Base-by-base conservation (phyloP, 768 basidiomycete species). In the Solioccasus polychromus region DNA sequence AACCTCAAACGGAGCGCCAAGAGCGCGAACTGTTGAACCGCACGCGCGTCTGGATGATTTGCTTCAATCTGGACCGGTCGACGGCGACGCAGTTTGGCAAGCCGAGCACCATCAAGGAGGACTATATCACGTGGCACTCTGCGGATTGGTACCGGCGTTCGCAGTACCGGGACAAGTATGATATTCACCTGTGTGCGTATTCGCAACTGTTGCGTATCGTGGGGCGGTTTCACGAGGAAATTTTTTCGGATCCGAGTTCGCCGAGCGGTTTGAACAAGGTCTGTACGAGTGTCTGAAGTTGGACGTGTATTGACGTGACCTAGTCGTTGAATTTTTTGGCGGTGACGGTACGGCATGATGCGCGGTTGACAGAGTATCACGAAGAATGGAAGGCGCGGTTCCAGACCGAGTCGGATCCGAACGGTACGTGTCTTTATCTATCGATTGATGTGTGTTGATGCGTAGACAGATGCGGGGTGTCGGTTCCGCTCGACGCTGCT, bases 41-140 rank as follows among this genome's bases (percentile, higher is more conserved):
- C 47, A 82, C 80, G 32, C 71, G 92, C n/a, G 82, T 85, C 23
- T 96, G 92, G 92, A 78, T 94, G 74, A 86, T 88, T 40, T 93
- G 89, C 62, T 92, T 85, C 69, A 89, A 90, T 60, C 63, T 94
- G 46, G 92, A 96, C 62, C 79, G 88, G 15, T 92, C 90, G 22
- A 85, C 86, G 3, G 84, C 89, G 2, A 92, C 87, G 3, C 86
- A 92, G 61, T 89, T 92, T 61, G 92, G 92, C 4, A 92, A 92
- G 64, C 89, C 91, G 3, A 84, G 83, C 11, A 91, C 89, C 8
- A 84, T 94, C 60, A 85, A 86, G 55, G 91, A 92, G 56, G 89
- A 93, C 59, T 84, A 77, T 44, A 80, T 86, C 52, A 79, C 88
- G 42, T 77, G 90, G 25, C 77, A 81, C 57, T 80, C 82, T 6